Base-by-base conservation (phyloP, 352 stramenopile genomes). In the Discostella stelligera region DNA sequence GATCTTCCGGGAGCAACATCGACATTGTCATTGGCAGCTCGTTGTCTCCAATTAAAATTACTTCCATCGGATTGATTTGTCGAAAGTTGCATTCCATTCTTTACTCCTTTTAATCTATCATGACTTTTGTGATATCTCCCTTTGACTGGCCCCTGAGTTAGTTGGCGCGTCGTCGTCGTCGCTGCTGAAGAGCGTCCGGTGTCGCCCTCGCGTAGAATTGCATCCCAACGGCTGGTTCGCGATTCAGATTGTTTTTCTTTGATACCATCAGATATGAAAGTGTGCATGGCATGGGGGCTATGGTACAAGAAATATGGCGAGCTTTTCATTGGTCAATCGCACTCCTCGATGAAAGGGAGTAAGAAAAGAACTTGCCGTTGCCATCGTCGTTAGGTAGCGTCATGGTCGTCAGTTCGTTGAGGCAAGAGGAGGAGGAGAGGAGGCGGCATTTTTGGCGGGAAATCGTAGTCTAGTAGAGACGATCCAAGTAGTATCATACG, bases 201-300 rank as follows among this genome's bases (percentile, higher is more conserved):
- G 14, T 50, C 27, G 37, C 56, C 37, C 0, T 68, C 20, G 1
- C 61, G 27, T 23, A 39, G 61, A 44, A 68, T 37, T 25, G 61
- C 48, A 20, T 44, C 46, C 62, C 62, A 69, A 25, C 62, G 62
- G 37, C 62, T 69, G 6, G 62, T 61, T 18, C 18, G 53, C 53
- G 25, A 41, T 61, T 10, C 53, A 61, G 21, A 41, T 41, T 61
- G 53, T 10, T 3, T 2, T 13, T 61, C 23, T 21, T 6, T 61
- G 11, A 32, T 46, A 23, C 1, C 23, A 5, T 61, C 20, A 25
- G 25, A 61, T 46, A 3, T 61, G 0, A 46, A 3, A 44, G 37
- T 8, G 37, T 44, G 37, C 37, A 14, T 14, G 11, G 37, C 37
- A 14, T 14, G 11, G 37, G 7, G 11, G 37, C 37, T 8, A 44